Evolutionary conservation across 1,284 basidiomycete species (phyloP), one percentile per base, ranked within the genome.

Genomic region (Phellinidium pouzarii): DNA sequence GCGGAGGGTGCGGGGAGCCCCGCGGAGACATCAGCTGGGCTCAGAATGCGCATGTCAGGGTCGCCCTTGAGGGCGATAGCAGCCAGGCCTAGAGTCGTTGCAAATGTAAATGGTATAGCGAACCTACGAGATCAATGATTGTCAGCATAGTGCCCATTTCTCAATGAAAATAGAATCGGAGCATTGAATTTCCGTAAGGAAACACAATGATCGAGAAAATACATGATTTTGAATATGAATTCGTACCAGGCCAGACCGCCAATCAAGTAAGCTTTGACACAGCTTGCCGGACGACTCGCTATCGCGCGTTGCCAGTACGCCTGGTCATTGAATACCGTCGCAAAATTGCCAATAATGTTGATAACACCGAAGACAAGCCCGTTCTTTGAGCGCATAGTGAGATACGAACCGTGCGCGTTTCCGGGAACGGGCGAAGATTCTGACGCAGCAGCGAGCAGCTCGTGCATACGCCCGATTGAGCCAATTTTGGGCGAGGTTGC

Each of bases 351-450:
- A 52, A 87, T 79, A 59, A 88, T 80, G 66, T 93, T 94, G 68
- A 94, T 87, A 8, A 94, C 80, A 22, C 91, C 91, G 59, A 96
- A 96, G 54, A 93, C 85, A 23, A 96, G 69, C 0, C 91, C 93
- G 51, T 84, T 78, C 65, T 81, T 80, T 4, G 83, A 88, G 26
- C 89, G 79, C 74, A 96, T 87, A 3, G 93, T 87, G 20, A 85
- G 68, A 65, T 85, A 86, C 3, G 74, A 78, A 1, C 82, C 82
- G 11, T 72, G 67, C 0, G 78, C 78, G 64, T 86, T 86, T 31
- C 78, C 80, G 0, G 67, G 48, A 27, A 86, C 75, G 0, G 80
- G 80, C 41, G 64, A 67, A 25, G 63, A 59, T 3, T 60, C 61
- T 0, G 76, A 61, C 0, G 75, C 78, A 22, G 64, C 61, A 25